Base-by-base conservation (phyloP, 805 yeast species). In the Ogataea salicorniae region DNA sequence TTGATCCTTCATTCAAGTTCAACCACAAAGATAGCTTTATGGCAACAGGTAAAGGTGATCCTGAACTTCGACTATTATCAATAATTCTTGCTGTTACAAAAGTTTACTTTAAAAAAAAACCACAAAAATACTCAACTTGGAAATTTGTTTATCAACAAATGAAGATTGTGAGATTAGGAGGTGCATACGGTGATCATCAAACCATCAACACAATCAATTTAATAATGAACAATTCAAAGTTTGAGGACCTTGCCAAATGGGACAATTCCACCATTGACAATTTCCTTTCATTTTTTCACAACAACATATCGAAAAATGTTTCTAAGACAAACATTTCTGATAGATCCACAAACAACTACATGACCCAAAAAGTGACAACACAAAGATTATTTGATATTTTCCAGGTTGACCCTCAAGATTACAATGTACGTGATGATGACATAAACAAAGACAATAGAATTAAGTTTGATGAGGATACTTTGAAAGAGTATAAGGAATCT, bases 281-380 rank as follows among this genome's bases (percentile, higher is more conserved):
- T 26, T 84, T 80, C 60, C 60, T 81, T 26, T 66, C 72, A 20
- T 78, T 84, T 80, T 70, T 77, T 44, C 64, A 70, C 43, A 69
- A 9, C 61, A 60, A 36, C 43, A 42, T 46, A 33, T 51, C 31
- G 13, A 26, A 26, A 11, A 26, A 26, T 11, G 31, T 26, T 26
- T 26, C 31, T 26, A 26, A 26, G 6, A 26, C 31, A 26, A 26
- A 26, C 11, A 26, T 26, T 26, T 26, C 17, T 1, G 23, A 39
- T 26, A 31, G 34, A 39, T n/a, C 31, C 3, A 5, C 41, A 15
- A 39, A n/a, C 14, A 15, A n/a, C 5, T 23, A 11, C 11, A 26
- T 23, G n/a, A 23, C 34, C 2, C 51, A 47, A 15, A 16, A 22
- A 9, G 31, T 37, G 5, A 34, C 26, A 17, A 39, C 37, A 20